phyloP scores from a whole-genome alignment of 2,329 filamentous ascomycete species.

The Pseudocercospora ulei region DNA sequence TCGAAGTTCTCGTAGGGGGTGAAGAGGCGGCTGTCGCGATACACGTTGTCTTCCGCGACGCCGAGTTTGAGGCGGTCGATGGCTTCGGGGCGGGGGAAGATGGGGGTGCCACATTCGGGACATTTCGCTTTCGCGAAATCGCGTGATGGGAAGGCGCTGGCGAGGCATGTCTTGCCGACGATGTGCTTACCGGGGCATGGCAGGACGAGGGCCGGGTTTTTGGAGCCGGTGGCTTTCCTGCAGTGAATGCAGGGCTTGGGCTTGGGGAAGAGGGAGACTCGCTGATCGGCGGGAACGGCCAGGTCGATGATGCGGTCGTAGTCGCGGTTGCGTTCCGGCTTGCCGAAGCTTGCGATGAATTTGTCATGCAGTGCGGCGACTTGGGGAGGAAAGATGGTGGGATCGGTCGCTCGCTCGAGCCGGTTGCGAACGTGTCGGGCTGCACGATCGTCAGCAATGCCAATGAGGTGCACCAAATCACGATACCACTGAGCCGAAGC shows the following conservation, averaged over 20 bases:
- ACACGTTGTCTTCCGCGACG: slow-evolving; percentile 7
- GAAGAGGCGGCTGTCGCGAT: slow-evolving; percentile 13
- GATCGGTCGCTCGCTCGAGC: slow-evolving; percentile 2
- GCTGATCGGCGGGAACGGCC: not conserved
- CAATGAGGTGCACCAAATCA: slow-evolving; percentile 16
- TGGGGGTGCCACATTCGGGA: not conserved
- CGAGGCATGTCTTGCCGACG: slow-evolving; percentile 4
- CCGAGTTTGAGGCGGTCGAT: slow-evolving; percentile 6
- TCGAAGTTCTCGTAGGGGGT: slow-evolving; percentile 19
- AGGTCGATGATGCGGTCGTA: slow-evolving; percentile 7
- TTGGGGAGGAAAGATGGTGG: slow-evolving; percentile 5
- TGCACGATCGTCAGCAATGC: slow-evolving; percentile 12
- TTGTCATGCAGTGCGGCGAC: slow-evolving; percentile 6
- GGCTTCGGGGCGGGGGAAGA: slow-evolving; percentile 5
- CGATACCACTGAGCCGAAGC: slow-evolving; percentile 10
- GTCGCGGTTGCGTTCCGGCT: not conserved
- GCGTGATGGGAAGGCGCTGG: not conserved
- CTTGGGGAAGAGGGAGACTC: not conserved
- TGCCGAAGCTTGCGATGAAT: slow-evolving; percentile 12
- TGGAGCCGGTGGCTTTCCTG: not conserved
- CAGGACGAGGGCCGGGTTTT: not conserved
- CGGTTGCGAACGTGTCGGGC: slow-evolving; percentile 12
- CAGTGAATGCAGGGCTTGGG: slow-evolving; percentile 5
- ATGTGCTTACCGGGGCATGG: slow-evolving; percentile 10
- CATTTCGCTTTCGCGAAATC: slow-evolving; percentile 4